phyloP scores from a whole-genome alignment of 257 asterid genomes.

The Solanum habrochaites region DNA sequence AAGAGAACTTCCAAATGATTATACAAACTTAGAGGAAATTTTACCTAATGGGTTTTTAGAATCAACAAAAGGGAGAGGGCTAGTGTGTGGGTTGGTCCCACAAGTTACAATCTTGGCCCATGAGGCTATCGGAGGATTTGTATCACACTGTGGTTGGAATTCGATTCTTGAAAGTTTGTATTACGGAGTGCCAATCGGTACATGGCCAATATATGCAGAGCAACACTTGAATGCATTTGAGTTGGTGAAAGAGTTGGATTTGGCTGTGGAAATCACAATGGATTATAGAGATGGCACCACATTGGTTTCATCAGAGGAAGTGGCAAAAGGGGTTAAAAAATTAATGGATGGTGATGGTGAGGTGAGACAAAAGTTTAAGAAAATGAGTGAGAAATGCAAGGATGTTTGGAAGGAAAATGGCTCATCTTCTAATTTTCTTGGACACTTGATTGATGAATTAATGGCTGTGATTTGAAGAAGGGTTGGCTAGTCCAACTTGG shows the following conservation, averaged over 20 bases:
- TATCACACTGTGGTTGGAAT: conserved; percentile 15
- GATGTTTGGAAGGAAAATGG: conserved; percentile 7
- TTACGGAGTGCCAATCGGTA: conserved; percentile 1
- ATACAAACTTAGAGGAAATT: not conserved
- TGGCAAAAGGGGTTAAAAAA: not conserved
- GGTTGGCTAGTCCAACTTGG: not conserved
- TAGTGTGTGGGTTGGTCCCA: conserved; percentile 11
- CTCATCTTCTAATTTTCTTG: not conserved
- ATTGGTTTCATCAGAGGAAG: not conserved
- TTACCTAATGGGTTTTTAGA: conserved; percentile 1
- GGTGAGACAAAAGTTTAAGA: conserved; percentile 3
- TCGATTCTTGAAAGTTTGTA: conserved; percentile 6
- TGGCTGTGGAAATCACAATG: conserved; percentile 7
- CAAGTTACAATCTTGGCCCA: conserved; percentile 10
- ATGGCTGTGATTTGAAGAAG: not conserved
- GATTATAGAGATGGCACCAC: not conserved
- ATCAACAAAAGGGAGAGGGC: not conserved
- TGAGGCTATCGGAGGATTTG: conserved; percentile 7
- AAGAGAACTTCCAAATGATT: not conserved
- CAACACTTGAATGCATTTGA: conserved; percentile 12
- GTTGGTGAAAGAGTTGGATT: conserved; percentile 7
- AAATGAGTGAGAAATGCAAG: conserved; percentile 1
- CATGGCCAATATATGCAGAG: conserved; percentile 16
- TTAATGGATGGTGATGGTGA: conserved; percentile 1
- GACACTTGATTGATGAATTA: not conserved